Conservation (phyloP, 495 filamentous ascomycete genomes). For the Daldinia vernicosa region DNA sequence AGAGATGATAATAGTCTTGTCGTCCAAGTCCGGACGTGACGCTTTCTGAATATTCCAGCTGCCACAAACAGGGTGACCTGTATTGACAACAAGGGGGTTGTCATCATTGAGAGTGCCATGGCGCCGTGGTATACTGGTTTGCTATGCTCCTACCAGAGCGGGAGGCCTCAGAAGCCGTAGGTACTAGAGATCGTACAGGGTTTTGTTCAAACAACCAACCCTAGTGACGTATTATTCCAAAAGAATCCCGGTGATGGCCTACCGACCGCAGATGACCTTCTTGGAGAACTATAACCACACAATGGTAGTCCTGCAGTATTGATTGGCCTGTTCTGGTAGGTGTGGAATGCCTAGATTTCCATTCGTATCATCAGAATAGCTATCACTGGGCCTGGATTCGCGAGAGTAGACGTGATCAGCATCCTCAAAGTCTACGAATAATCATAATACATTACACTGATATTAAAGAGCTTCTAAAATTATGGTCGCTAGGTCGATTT, state of each 20-base stretch:
- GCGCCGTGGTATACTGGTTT: slow-evolving; percentile 11
- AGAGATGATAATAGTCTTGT: not conserved
- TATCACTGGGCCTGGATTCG: not conserved
- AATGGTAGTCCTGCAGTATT: not conserved
- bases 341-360: not conserved
- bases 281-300: not conserved
- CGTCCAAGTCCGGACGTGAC: not conserved
- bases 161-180: not conserved
- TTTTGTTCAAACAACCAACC: not conserved
- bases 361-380: not conserved
- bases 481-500: not conserved
- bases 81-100: not conserved
- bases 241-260: not conserved
- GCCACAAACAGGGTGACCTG: not conserved
- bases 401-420: not conserved
- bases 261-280: not conserved
- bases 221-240: not conserved
- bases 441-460: not conserved
- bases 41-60: not conserved
- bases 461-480: not conserved
- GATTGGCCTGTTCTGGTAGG: not conserved
- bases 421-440: not conserved
- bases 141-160: not conserved
- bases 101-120: slow-evolving; percentile 4
- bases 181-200: slow-evolving; percentile 6